Evolutionary conservation across 2,329 filamentous ascomycete species (phyloP), one percentile per base, ranked within the genome.

Genomic region (Colletotrichum sp.): DNA sequence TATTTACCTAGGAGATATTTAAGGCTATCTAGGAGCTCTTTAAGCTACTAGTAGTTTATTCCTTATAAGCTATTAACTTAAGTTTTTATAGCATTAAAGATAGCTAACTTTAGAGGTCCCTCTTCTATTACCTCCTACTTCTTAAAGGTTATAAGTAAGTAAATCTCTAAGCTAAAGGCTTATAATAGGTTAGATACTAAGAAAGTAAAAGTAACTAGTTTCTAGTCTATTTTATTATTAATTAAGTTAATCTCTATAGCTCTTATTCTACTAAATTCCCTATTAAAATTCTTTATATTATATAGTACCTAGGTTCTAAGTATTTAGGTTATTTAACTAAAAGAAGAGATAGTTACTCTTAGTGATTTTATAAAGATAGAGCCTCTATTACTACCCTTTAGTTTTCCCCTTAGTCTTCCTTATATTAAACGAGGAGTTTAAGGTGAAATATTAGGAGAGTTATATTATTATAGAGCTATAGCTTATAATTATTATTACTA

Each of bases 391-490:
- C 12, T 48, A 48, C 39, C 7, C 8, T 12, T 48, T 48, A 48
- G 39, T n/a, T 8, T 12, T 48, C 6, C 39, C 13, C 12, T 48
- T 48, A 12, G 12, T 48, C 13, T 11, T 48, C 39, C 7, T 48
- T 48, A 48, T 48, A 48, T 48, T 48, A 48, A n/a, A 4, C 5
- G 5, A 12, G 12, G 12, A 12, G 12, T 48, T 48, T 48, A n/a
- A 8, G 5, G 19, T 2, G 3, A 22, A 22, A 22, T 5, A n/a
- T 3, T 52, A 52, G 6, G 1, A 22, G 6, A 7, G 2, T n/a
- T 13, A n/a, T 52, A 52, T n/a, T 52, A 3, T 52, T 8, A 8
- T 8, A 8, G 8, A 30, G 28, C 8, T 8, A 3, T 30, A 30
- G 5, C 25, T 27, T 4, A 5, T 27, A 27, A 27, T 27, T 27